Base-by-base conservation (phyloP, 176 grass and related monocot genomes). In the Hordeum marinum region DNA sequence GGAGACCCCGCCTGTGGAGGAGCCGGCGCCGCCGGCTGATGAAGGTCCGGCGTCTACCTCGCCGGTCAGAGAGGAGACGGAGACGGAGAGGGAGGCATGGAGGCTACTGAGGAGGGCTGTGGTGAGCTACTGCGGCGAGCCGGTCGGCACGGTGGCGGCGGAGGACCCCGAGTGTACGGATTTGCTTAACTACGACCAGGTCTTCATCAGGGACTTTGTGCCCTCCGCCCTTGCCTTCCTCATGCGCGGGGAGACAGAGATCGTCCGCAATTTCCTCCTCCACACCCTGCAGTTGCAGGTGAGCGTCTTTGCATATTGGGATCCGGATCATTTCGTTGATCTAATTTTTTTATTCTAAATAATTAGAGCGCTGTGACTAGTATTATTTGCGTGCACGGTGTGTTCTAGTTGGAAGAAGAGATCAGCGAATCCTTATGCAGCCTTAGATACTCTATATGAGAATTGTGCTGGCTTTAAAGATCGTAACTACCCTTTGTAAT, bases 201-300 rank as follows among this genome's bases (percentile, higher is more conserved):
- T 98, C 65, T 98, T 98, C 85, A 96, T 98, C 73, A 92, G 96
- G 80, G 96, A 98, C 82, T 98, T 98, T 45, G 78, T 98, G 72
- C 96, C 96, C 5, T 98, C 96, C 45, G 96, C 96, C 45, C 93
- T 98, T 24, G 96, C 96, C 74, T 98, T 98, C 40, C 87, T 98
- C 36, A 90, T 98, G 57, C 94, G 94, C 76, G 96, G 96, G 46
- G 96, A 98, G 90, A 90, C 91, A 63, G 96, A 96, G 84, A 98
- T 98, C 82, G 96, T 98, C 52, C 84, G 93, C 61, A 98, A 96
- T 62, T 98, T 98, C 79, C 93, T 98, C 79, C 96, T 98, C 83
- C 91, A 96, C 84, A 98, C 96, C 29, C 82, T 98, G 59, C 96
- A 98, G 67, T 89, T 98, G 71, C 96, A 98, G 96, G 96, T 98